Conservation (phyloP, 331 rosid genomes). For the Cydonia oblonga region DNA sequence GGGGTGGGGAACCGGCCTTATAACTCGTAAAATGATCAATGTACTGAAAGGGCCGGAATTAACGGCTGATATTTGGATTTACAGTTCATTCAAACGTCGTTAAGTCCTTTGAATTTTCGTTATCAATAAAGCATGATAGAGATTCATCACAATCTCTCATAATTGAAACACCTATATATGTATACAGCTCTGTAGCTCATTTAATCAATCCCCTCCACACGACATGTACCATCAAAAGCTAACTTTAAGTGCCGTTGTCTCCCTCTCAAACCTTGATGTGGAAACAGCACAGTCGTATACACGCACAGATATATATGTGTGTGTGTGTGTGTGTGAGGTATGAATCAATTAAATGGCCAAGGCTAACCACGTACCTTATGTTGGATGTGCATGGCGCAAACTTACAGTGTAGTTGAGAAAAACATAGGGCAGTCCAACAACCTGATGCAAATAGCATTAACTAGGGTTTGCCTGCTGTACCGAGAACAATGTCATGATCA, state of each 20-base stretch:
- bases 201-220: neutral
- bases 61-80: neutral
- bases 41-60: neutral
- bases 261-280: neutral
- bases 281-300: neutral
- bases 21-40: neutral
- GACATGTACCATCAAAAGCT: neutral
- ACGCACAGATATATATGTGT: too few relatives aligned
- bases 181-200: neutral
- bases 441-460: neutral
- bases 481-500: neutral
- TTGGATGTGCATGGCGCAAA: conserved; percentile 1
- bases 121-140: neutral
- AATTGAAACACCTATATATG: neutral
- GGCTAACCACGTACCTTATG: neutral
- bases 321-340: too few relatives aligned
- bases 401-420: neutral
- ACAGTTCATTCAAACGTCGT: neutral
- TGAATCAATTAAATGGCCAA: neutral
- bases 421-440: neutral
- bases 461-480: too few relatives aligned
- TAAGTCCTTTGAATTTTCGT: neutral
- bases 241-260: neutral
- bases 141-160: neutral
- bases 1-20: neutral